These are phyloP conservation scores for Fagopyrum tataricum DNA, from an alignment of 148 eudicot species.

Conservation along the genomic window DNA sequence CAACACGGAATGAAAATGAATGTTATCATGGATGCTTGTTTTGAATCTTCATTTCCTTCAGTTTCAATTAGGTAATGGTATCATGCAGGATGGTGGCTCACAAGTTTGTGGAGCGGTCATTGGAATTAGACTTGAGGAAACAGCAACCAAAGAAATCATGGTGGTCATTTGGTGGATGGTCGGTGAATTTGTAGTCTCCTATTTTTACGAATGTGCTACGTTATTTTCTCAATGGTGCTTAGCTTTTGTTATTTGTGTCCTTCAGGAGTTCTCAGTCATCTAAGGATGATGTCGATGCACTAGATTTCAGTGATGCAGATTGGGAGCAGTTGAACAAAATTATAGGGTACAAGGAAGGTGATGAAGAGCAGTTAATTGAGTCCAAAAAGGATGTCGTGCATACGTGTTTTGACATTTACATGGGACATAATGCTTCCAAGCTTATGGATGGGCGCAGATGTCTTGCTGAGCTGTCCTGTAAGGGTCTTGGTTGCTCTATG, in stretches of 20 bases:
- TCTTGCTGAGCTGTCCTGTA: constrained; percentile 89
- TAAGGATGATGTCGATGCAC: constrained; percentile 56
- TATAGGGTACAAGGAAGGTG: constrained; percentile 84
- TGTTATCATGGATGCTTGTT: background rate
- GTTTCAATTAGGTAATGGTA: constrained; percentile 7
- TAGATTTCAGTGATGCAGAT: constrained; percentile 65
- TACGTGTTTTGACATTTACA: constrained; percentile 70
- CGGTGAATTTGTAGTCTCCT: background rate
- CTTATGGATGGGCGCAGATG: constrained; percentile 51
- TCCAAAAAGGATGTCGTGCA: constrained; percentile 47
- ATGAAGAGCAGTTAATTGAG: constrained; percentile 42
- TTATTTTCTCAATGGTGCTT: background rate
- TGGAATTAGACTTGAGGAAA: constrained; percentile 48
- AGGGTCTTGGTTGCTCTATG: constrained; percentile 64
- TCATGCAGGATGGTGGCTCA: constrained; percentile 89
- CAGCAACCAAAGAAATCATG: constrained; percentile 78
- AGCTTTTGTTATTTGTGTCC: constrained; percentile 8
- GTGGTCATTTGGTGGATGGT: constrained; percentile 99
- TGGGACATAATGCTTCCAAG: constrained; percentile 95
- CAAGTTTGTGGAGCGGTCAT: constrained; percentile 74
- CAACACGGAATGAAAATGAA: background rate
- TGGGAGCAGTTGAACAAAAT: constrained; percentile 79
- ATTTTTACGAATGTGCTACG: background rate
- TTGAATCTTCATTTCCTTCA: constrained; percentile 1
- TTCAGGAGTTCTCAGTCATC: constrained; percentile 59